A percentile compares a stretch with the other conserved stretches of the same genome.
These are phyloP conservation scores for Phytophthora macrochlamydospora DNA, from an alignment of 352 stramenopile species.

Conservation along the genomic window DNA sequence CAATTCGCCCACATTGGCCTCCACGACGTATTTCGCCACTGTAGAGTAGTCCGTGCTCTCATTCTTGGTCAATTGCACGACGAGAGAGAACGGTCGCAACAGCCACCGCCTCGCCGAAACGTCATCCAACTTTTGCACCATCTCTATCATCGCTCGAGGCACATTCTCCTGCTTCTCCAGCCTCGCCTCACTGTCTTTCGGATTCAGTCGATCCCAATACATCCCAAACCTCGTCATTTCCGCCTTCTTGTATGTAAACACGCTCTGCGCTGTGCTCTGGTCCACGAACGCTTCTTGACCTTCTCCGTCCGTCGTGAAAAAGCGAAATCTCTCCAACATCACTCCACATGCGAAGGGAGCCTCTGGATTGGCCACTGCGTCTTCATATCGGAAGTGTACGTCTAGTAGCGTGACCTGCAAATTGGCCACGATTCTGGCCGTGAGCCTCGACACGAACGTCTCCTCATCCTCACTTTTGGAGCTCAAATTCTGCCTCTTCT, in stretches of 20 bases:
- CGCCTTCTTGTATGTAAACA: slow-evolving; percentile 71
- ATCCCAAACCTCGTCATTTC: slow-evolving; percentile 50
- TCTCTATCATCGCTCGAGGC: slow-evolving; percentile 47
- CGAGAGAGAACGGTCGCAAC: slow-evolving; percentile 54
- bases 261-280: slow-evolving; percentile 35
- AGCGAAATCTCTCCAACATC: slow-evolving; percentile 67
- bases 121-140: slow-evolving; percentile 45
- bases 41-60: slow-evolving; percentile 71
- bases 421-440: slow-evolving; percentile 80
- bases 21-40: slow-evolving; percentile 71
- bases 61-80: slow-evolving; percentile 79
- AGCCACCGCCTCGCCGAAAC: slow-evolving; percentile 43
- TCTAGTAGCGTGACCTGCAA: slow-evolving; percentile 75
- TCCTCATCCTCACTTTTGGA: slow-evolving; percentile 65
- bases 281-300: slow-evolving; percentile 76
- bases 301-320: slow-evolving; percentile 77
- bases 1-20: slow-evolving; percentile 53
- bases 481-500: slow-evolving; percentile 9
- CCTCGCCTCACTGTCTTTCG: slow-evolving; percentile 20
- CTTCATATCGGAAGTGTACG: slow-evolving; percentile 82
- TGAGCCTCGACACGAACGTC: slow-evolving; percentile 81
- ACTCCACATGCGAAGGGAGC: slow-evolving; percentile 74
- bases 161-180: slow-evolving; percentile 47
- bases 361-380: slow-evolving; percentile 64
- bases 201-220: slow-evolving; percentile 73